These are phyloP conservation scores for Dorcoceras hygrometricum DNA, from an alignment of 257 asterid genomes.

Conservation along the genomic window DNA sequence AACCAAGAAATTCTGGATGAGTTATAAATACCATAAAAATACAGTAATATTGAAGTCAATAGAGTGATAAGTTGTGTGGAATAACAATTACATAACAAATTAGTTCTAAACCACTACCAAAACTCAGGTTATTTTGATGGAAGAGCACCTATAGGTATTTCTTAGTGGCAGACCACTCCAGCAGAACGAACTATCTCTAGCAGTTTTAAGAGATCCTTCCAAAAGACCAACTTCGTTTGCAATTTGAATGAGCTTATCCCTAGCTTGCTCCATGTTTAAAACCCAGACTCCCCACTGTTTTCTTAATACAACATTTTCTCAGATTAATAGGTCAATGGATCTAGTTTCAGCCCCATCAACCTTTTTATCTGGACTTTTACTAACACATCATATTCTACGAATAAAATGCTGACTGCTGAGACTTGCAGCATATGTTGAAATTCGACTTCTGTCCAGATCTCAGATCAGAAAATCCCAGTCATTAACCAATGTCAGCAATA, in stretches of 20 bases:
- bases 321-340: neutral
- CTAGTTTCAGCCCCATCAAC: conserved; percentile 10
- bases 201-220: conserved; percentile 1
- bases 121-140: conserved; percentile 6
- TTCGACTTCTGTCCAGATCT: conserved; percentile 21
- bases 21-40: no score
- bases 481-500: neutral
- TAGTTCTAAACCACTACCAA: neutral
- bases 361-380: conserved; percentile 12
- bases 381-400: conserved; percentile 5
- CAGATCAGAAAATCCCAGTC: conserved; percentile 18
- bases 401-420: conserved; percentile 4
- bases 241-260: conserved; percentile 15
- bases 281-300: conserved; percentile 15
- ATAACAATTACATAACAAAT: neutral
- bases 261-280: conserved; percentile 8
- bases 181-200: conserved; percentile 8
- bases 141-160: conserved; percentile 11
- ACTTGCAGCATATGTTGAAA: conserved; percentile 10
- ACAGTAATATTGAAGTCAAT: no score
- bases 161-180: neutral
- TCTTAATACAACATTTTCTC: conserved; percentile 11
- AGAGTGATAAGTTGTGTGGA: neutral
- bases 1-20: neutral
- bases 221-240: conserved; percentile 5